Base-by-base conservation (phyloP, 2,329 filamentous ascomycete genomes). In the Botrytis pseudocinerea region DNA sequence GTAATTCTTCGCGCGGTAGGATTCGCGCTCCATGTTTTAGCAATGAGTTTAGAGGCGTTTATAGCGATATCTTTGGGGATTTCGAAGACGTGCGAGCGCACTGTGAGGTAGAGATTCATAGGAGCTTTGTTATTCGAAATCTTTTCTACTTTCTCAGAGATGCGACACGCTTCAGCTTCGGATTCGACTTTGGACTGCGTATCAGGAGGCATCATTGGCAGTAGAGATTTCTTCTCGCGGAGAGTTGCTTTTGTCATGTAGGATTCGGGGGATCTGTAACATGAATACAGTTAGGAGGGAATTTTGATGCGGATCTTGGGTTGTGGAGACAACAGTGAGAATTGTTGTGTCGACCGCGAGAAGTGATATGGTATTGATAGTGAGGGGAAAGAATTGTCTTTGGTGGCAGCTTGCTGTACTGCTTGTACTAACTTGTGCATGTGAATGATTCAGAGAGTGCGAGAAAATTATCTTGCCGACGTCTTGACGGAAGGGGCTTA, bases 101-200 rank as follows among this genome's bases (percentile, higher is more conserved):
- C 14, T 4, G 7, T 62, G 22, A 62, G n/a, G 38, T 38, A 18
- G 38, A 62, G 9, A 9, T 16, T 42, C n/a, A 16, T 54, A 7
- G 48, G 4, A 3, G 2, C 7, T n/a, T 5, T 6, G 6, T 54
- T n/a, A 1, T 54, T 54, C 2, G 25, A 1, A 16, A 2, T 4
- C 0, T 16, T 16, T 7, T 16, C 25, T n/a, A 6, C 12, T 54
- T n/a, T 16, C 12, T 54, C 2, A 12, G 12, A 54, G 12, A 2
- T 51, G 48, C 1, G 12, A 1, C 4, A 25, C 12, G 12, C 12
- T 51, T 51, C 5, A 6, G 46, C 22, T 6, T 9, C 20, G 22
- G 46, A 12, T 51, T 51, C 22, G 46, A 2, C 25, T 51, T 51
- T 5, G 22, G 48, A 7, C 25, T n/a, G 12, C 0, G 12, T 5